Evolutionary conservation across 1,284 basidiomycete species (phyloP).

Genomic region (Fomitopsis schrenkii): DNA sequence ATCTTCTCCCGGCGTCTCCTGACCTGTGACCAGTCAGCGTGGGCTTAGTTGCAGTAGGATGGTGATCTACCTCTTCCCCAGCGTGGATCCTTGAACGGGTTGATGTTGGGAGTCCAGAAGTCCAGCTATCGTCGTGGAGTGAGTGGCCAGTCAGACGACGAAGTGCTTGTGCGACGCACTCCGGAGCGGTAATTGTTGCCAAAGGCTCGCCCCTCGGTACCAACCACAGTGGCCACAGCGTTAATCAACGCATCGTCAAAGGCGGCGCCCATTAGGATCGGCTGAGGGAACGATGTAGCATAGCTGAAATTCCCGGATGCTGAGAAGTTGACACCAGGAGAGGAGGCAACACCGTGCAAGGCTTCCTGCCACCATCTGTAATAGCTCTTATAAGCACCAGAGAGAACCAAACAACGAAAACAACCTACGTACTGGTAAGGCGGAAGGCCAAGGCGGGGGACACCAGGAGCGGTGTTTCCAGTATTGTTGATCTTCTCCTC

Average conservation of each 20-base stretch:
- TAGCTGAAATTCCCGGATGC: slow-evolving; percentile 45
- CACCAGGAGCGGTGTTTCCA: slow-evolving; percentile 44
- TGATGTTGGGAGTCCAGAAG: slow-evolving; percentile 58
- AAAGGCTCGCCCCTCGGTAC: slow-evolving; percentile 54
- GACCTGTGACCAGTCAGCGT: slow-evolving; percentile 15
- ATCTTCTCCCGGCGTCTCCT: slow-evolving; percentile 59
- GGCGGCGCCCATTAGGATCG: slow-evolving; percentile 32
- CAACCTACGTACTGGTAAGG: slow-evolving; percentile 43
- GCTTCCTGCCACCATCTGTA: slow-evolving; percentile 9
- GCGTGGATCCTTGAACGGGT: slow-evolving; percentile 57
- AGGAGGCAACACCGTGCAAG: slow-evolving; percentile 49
- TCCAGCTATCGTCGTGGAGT: slow-evolving; percentile 30
- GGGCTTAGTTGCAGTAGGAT: background rate
- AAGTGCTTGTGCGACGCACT: background rate
- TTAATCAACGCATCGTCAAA: slow-evolving; percentile 49
- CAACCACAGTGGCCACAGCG: slow-evolving; percentile 42
- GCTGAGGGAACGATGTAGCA: slow-evolving; percentile 52
- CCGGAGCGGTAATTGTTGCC: slow-evolving; percentile 47
- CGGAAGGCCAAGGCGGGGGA: slow-evolving; percentile 46
- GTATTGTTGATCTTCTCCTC: slow-evolving; percentile 48
- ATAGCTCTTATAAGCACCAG: background rate
- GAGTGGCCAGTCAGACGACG: background rate
- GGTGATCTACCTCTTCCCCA: slow-evolving; percentile 45
- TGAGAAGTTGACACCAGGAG: slow-evolving; percentile 49
- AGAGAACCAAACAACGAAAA: slow-evolving; percentile 22